These are phyloP conservation scores for Metarhizium rileyi DNA, from an alignment of 2,329 filamentous ascomycete species.

Conservation along the genomic window DNA sequence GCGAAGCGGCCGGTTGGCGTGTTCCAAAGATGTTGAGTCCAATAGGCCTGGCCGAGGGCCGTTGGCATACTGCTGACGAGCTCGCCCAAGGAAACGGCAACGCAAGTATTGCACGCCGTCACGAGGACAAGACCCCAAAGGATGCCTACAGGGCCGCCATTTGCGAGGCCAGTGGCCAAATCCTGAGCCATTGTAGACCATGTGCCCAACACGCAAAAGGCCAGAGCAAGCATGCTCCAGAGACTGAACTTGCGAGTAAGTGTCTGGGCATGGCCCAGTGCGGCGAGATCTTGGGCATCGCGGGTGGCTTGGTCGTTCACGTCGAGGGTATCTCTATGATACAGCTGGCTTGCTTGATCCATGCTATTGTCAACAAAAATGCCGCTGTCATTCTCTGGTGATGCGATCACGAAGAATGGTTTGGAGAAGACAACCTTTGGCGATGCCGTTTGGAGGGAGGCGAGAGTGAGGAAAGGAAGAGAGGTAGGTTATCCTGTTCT, in stretches of 20 bases:
- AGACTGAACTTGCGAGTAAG: constrained; percentile 38
- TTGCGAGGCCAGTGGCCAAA: constrained; percentile 38
- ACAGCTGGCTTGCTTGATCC: constrained; percentile 7
- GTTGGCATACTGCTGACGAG: constrained; percentile 50
- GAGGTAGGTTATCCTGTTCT: not conserved
- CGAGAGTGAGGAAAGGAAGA: not conserved
- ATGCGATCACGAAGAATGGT: not conserved
- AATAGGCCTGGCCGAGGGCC: constrained; percentile 50
- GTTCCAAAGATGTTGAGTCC: constrained; percentile 30
- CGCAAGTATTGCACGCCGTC: constrained; percentile 40
- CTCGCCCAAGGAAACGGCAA: constrained; percentile 46
- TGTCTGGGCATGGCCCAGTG: constrained; percentile 29
- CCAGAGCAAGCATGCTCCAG: constrained; percentile 47
- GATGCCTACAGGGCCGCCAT: constrained; percentile 42
- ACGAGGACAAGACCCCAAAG: constrained; percentile 47
- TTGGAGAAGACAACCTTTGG: not conserved
- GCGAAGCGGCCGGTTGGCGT: constrained; percentile 35
- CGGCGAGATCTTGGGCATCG: constrained; percentile 30
- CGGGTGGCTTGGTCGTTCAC: constrained; percentile 10
- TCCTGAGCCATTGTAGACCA: constrained; percentile 47
- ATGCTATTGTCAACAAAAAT: constrained; percentile 4
- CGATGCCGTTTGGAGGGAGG: not conserved
- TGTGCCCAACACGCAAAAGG: constrained; percentile 47
- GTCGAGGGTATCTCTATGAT: constrained; percentile 1
- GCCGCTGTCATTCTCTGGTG: constrained; percentile 7